phyloP scores from a whole-genome alignment of 768 basidiomycete species.

The Mycena kentingensis region DNA sequence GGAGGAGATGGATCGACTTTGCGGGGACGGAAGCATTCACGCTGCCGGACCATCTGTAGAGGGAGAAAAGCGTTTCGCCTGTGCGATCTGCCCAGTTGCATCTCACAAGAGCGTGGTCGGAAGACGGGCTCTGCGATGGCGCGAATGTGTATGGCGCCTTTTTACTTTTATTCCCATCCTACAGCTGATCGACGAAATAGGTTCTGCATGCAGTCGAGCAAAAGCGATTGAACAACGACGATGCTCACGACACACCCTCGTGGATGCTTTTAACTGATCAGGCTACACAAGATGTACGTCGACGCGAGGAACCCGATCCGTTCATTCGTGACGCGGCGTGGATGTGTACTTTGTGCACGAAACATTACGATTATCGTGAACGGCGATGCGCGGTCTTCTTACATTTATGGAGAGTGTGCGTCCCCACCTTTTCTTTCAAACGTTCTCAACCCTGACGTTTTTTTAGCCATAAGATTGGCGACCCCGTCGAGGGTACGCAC shows the following conservation, averaged over 20 bases:
- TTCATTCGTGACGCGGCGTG: slow-evolving; percentile 11
- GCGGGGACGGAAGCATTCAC: slow-evolving; percentile 1
- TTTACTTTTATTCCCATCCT: background rate
- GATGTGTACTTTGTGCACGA: slow-evolving; percentile 21
- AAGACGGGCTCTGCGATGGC: slow-evolving; percentile 17
- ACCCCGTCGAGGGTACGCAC: slow-evolving; percentile 1
- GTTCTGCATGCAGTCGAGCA: slow-evolving; percentile 16
- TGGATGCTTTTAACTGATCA: slow-evolving; percentile 22
- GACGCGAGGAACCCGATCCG: slow-evolving; percentile 14
- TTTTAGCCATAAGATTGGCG: slow-evolving; percentile 4
- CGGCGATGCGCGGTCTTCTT: slow-evolving; percentile 4
- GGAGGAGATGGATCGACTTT: slow-evolving; percentile 22
- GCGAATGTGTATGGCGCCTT: slow-evolving; percentile 20
- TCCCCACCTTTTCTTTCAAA: background rate
- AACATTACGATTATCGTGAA: slow-evolving; percentile 18
- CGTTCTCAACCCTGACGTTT: background rate
- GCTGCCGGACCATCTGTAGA: background rate
- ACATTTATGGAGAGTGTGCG: slow-evolving; percentile 10
- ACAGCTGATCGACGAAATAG: background rate
- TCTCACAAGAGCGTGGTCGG: slow-evolving; percentile 1
- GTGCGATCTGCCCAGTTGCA: slow-evolving; percentile 7
- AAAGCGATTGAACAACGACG: slow-evolving; percentile 3
- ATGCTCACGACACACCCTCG: background rate
- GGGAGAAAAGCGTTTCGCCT: slow-evolving; percentile 15
- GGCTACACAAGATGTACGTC: slow-evolving; percentile 15